A percentile compares a stretch with the other conserved stretches of the same genome.
These are phyloP conservation scores for Lithohypha guttulata DNA, from an alignment of 2,329 filamentous ascomycete species.

Conservation along the genomic window DNA sequence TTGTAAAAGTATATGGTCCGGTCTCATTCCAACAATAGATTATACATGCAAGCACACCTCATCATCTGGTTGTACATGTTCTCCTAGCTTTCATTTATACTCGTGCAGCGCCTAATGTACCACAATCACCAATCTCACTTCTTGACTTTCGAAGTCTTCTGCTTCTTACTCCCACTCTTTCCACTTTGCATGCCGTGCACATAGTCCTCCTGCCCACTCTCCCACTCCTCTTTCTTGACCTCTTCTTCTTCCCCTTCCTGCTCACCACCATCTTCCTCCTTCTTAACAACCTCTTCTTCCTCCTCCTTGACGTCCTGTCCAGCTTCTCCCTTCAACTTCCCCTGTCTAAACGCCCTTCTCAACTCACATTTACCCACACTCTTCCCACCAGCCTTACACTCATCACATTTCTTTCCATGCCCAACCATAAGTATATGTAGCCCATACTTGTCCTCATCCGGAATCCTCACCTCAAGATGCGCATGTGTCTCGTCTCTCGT, in stretches of 20 bases:
- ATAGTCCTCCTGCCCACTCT: conserved; percentile 7
- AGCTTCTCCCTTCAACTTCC: conserved; percentile 54
- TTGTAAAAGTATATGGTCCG: too few species aligned
- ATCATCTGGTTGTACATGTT: too few species aligned
- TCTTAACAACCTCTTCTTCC: conserved; percentile 26
- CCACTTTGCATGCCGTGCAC: conserved; percentile 7
- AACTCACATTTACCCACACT: conserved; percentile 52
- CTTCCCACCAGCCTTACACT: conserved; percentile 44
- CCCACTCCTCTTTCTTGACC: conserved; percentile 1
- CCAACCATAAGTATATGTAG: conserved; percentile 52
- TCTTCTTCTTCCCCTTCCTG: conserved; percentile 10
- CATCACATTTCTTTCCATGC: conserved; percentile 51
- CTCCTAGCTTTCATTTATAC: too few species aligned
- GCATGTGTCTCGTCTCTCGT: conserved; percentile 23
- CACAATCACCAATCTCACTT: conserved; percentile 1
- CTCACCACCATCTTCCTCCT: conserved; percentile 11
- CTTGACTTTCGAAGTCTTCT: conserved; percentile 1
- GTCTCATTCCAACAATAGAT: too few species aligned
- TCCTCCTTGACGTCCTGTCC: conserved; percentile 45
- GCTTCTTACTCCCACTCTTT: conserved; percentile 1
- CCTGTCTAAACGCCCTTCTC: conserved; percentile 50
- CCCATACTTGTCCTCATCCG: conserved; percentile 52
- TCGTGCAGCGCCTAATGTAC: too few species aligned
- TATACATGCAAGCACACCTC: too few species aligned
- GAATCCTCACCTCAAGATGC: conserved; percentile 51